Base-by-base conservation (phyloP, 179 eudicot species). In the Silene vulgaris region DNA sequence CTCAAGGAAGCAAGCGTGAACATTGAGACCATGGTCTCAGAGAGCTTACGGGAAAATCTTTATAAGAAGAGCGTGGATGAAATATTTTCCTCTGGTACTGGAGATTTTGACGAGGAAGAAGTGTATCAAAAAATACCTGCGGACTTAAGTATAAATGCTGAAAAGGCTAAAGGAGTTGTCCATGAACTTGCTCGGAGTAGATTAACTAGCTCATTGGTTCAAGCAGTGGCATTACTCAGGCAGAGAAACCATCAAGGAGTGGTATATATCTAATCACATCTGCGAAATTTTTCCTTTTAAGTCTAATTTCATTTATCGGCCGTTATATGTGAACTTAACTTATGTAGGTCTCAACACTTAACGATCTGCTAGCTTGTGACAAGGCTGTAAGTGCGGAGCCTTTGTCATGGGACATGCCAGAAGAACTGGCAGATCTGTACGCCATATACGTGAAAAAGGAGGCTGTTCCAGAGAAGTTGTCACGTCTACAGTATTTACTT, bases 51-150 rank as follows among this genome's bases (percentile, higher is more conserved):
- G 20, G 96, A 93, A 85, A 88, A 80, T 74, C 92, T 96, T 65
- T 89, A 85, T 76, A 96, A 89, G 85, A 89, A 91, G 84, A 87
- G 86, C 1, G 84, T 93, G 21, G 96, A 86, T 79, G 89, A 86
- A 28, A 84, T 96, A 62, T 93, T 96, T 82, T 93, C 98, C 23
- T 90, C 98, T 11, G 97, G 99, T 63, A 89, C 97, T 23, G 98
- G 99, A 54, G 99, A 93, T 65, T 93, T 96, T 76, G 94, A 96
- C 64, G 96, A 89, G 73, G 96, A 87, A 69, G 97, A 96, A 86
- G 91, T 93, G n/a, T 96, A 87, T 77, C 69, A 89, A 76, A 93
- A 89, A 68, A 91, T 96, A 23, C 99, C 98, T 0, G 81, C 85
- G 23, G 97, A 93, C 80, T 89, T 96, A 48, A 84, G 81, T 37